Evolutionary conservation across 345 rosid species (phyloP).

Genomic region (Excoecaria cochinchinensis): DNA sequence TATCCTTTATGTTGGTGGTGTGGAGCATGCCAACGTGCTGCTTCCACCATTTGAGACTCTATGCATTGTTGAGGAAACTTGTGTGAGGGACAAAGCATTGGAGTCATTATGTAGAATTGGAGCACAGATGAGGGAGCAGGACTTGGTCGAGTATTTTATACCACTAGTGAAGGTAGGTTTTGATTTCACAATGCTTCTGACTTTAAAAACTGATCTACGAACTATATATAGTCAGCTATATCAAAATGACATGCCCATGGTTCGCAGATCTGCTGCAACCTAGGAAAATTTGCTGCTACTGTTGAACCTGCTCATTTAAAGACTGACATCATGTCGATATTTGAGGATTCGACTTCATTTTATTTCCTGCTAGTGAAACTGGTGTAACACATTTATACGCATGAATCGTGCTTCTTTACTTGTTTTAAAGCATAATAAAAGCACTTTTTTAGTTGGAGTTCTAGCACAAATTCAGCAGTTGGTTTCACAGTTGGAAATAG

Average conservation of each 20-base stretch:
- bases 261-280: conserved; percentile 94
- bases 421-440: neutral
- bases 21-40: conserved; percentile 73
- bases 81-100: conserved; percentile 84
- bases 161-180: conserved; percentile 76
- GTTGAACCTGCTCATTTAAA: conserved; percentile 80
- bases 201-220: conserved; percentile 66
- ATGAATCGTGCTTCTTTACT: neutral
- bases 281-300: conserved; percentile 93
- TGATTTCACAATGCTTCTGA: conserved; percentile 61
- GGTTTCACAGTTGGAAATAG: neutral
- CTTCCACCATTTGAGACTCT: conserved; percentile 82
- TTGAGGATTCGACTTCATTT: conserved; percentile 68
- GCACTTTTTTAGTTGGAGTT: neutral
- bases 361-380: neutral
- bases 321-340: conserved; percentile 79
- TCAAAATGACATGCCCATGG: conserved; percentile 99
- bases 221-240: conserved; percentile 69
- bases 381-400: neutral
- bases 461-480: neutral
- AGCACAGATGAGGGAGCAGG: conserved; percentile 84
- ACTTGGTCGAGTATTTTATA: conserved; percentile 69
- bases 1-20: conserved; percentile 88
- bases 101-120: conserved; percentile 85
- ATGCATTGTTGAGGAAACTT: conserved; percentile 87